Percentiles rank a stretch among this genome's conserved stretches.
phyloP scores from a whole-genome alignment of 805 yeast genomes.

The Candida ortonii region DNA sequence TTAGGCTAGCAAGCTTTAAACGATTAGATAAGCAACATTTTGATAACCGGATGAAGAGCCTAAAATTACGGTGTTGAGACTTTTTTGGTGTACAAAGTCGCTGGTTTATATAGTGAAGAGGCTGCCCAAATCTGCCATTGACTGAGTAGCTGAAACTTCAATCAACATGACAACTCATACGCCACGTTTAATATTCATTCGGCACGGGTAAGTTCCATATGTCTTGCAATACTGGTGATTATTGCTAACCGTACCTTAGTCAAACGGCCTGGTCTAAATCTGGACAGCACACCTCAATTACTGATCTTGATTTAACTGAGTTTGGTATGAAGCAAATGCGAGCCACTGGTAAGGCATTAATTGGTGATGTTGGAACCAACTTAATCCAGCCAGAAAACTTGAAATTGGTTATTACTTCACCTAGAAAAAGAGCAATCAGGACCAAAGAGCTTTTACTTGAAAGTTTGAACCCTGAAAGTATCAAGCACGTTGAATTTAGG shows the following conservation, averaged over 20 bases:
- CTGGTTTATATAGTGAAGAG: too few relatives aligned
- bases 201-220: constrained; percentile 53
- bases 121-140: too few relatives aligned
- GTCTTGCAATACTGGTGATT: neutral
- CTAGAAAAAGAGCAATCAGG: constrained; percentile 73
- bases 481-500: constrained; percentile 40
- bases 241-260: constrained; percentile 21
- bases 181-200: constrained; percentile 69
- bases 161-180: too few relatives aligned
- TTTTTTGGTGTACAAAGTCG: too few relatives aligned
- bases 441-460: constrained; percentile 67
- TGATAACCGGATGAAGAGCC: too few relatives aligned
- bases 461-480: constrained; percentile 41
- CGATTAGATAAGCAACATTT: too few relatives aligned
- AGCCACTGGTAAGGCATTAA: constrained; percentile 67
- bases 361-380: constrained; percentile 50
- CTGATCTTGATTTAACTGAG: constrained; percentile 76
- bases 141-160: too few relatives aligned
- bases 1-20: too few relatives aligned
- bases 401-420: constrained; percentile 71
- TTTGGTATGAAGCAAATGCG: constrained; percentile 77
- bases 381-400: constrained; percentile 63
- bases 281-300: constrained; percentile 86
- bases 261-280: constrained; percentile 96
- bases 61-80: too few relatives aligned